These are phyloP conservation scores for Ailanthus altissimus DNA, from an alignment of 345 rosid genomes.

Conservation along the genomic window DNA sequence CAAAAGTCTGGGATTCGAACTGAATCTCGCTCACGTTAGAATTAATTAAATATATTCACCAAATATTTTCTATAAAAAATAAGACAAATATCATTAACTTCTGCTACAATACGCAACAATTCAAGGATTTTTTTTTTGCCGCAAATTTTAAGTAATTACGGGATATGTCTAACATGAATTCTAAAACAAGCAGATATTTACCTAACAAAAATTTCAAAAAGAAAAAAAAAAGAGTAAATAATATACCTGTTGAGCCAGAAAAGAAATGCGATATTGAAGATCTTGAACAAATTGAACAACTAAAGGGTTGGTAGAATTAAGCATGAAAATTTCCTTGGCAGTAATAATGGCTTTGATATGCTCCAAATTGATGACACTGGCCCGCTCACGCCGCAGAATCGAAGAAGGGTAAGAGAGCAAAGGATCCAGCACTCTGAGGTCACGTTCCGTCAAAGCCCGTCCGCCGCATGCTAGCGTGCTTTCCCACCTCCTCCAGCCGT, in stretches of 20 bases:
- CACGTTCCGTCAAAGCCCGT: slow-evolving; percentile 59
- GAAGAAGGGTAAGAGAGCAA: slow-evolving; percentile 56
- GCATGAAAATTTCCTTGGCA: slow-evolving; percentile 46
- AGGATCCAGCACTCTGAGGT: slow-evolving; percentile 52
- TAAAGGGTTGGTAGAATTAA: slow-evolving; percentile 45
- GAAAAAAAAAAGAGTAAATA: neutral
- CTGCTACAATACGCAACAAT: too few species aligned
- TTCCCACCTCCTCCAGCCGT: slow-evolving; percentile 40
- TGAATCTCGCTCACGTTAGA: too few species aligned
- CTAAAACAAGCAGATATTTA: neutral
- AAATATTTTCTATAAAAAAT: too few species aligned
- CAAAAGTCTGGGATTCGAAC: too few species aligned
- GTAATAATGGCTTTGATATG: slow-evolving; percentile 57
- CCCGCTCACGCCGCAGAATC: slow-evolving; percentile 52
- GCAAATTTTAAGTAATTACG: neutral
- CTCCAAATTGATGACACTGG: slow-evolving; percentile 51
- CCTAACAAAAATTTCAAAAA: neutral
- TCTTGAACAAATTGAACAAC: slow-evolving; percentile 41
- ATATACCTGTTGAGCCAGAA: neutral
- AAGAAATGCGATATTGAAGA: slow-evolving; percentile 37
- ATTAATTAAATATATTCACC: too few species aligned
- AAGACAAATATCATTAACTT: too few species aligned
- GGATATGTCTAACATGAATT: neutral
- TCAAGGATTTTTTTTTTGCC: too few species aligned
- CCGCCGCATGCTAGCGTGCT: slow-evolving; percentile 51